A percentile compares a stretch with the other conserved stretches of the same genome.
These are phyloP conservation scores for Persicaria tinctoria DNA, from an alignment of 148 eudicot genomes.

Conservation along the genomic window DNA sequence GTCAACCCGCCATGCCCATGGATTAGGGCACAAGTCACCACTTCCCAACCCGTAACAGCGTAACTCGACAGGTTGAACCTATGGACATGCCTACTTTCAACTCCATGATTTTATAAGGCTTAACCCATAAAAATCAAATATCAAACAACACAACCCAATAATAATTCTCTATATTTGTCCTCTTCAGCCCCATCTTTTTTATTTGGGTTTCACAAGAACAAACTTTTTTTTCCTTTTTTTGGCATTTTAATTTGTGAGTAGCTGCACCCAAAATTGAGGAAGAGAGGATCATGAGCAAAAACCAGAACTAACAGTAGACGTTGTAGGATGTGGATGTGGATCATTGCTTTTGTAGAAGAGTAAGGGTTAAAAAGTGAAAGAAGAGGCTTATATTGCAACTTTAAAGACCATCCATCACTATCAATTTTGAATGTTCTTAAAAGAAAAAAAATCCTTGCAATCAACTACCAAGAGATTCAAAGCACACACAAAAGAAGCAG, in stretches of 20 bases:
- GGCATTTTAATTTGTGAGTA: too few relatives aligned
- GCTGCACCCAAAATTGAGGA: too few relatives aligned
- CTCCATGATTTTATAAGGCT: not conserved
- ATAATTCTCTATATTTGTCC: too few relatives aligned
- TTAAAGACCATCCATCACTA: too few relatives aligned
- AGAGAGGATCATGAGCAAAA: not conserved
- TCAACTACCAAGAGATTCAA: constrained; percentile 7
- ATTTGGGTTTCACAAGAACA: too few relatives aligned
- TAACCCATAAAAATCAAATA: not conserved
- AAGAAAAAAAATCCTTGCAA: not conserved
- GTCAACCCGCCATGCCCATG: too few relatives aligned
- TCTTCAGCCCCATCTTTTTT: too few relatives aligned
- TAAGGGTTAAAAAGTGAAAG: not conserved
- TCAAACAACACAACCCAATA: not conserved
- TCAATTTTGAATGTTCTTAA: not conserved
- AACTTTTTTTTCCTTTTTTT: too few relatives aligned
- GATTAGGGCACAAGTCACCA: too few relatives aligned
- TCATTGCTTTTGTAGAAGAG: constrained; percentile 4
- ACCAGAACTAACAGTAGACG: not conserved
- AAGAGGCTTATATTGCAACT: not conserved
- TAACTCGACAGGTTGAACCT: too few relatives aligned
- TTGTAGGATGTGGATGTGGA: constrained; percentile 5
- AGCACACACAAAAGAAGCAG: not conserved
- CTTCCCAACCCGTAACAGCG: too few relatives aligned
- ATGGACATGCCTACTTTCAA: too few relatives aligned